Evolutionary conservation across 2,329 filamentous ascomycete genomes (phyloP), one percentile per base, ranked within the genome.

Genomic region (Thielaviopsis populi): DNA sequence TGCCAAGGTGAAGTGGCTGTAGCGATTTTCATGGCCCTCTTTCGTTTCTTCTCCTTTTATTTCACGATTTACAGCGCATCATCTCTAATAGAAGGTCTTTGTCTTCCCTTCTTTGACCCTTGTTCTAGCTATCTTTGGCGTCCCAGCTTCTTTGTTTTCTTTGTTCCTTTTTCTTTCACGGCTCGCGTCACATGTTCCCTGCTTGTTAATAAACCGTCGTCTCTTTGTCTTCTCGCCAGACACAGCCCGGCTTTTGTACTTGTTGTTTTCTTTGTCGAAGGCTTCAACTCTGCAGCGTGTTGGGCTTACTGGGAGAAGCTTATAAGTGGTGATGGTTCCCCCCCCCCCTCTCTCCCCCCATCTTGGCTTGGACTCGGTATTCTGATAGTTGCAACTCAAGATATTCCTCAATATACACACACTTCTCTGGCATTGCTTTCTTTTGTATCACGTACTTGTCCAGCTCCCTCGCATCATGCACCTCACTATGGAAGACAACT

Each of bases 1-100:
- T 69, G 86, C 89, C 46, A 97, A 96, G 77, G 79, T 91, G 84
- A 91, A 88, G 72, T 94, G 92, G 69, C 76, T 94, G 67, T 83
- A 73, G 66, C 22, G 11, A 17, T 41, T 43, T 64, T 46, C 43
- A 11, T 43, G 13, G 10, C 7, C 50, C 3, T 59, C 33, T 6
- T 54, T 22, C 22, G 50, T 27, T 63, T 42, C 37, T 46, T 42
- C 27, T 37, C n/a, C 6, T 37, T 15, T 58, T 41, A 11, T 27
- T 30, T 22, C 7, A 22, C n/a, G 40, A 24, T 63, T 30, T 43
- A n/a, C 27, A 17, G 24, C 27, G 22, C 59, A 46, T 19, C 30
- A 2, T 41, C 19, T 37, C 7, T 46, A 46, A 46, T 46, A 46
- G 42, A 46, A n/a, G 22, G 17, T 24, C n/a, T 60, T 15, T 60